These are phyloP conservation scores for Kodamaea plutei DNA, from an alignment of 1,139 yeast genomes.

Conservation along the genomic window DNA sequence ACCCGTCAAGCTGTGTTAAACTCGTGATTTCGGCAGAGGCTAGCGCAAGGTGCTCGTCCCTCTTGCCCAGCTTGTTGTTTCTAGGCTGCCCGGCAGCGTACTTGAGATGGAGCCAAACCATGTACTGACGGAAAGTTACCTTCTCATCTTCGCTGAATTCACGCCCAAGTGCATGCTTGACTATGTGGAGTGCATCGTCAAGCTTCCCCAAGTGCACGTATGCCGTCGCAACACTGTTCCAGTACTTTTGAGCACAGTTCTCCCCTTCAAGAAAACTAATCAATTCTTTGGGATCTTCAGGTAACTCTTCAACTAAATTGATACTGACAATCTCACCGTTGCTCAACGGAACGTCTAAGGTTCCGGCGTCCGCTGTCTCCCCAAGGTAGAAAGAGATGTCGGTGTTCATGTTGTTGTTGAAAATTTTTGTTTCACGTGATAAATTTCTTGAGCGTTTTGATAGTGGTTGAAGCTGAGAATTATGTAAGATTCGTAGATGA, in stretches of 20 bases:
- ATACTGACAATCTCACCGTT: constrained; percentile 71
- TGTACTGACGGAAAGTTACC: constrained; percentile 54
- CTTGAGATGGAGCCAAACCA: constrained; percentile 63
- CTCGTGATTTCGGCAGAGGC: constrained; percentile 17
- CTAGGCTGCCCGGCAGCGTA: constrained; percentile 1
- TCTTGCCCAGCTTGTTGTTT: constrained; percentile 1
- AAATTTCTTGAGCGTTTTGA: too few relatives aligned
- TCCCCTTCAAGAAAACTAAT: constrained; percentile 76
- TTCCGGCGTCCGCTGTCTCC: constrained; percentile 29
- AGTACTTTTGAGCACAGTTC: constrained; percentile 67
- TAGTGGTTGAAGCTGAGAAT: not conserved
- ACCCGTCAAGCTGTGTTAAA: constrained; percentile 12
- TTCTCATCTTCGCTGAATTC: constrained; percentile 46
- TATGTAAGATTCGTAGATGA: not conserved
- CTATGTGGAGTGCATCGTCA: constrained; percentile 61
- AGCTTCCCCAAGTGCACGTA: constrained; percentile 62
- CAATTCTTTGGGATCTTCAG: constrained; percentile 84
- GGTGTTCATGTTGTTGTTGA: constrained; percentile 20
- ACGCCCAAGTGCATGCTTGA: constrained; percentile 48
- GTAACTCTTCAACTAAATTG: constrained; percentile 67
- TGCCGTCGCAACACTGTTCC: constrained; percentile 82
- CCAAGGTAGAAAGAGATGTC: constrained; percentile 41
- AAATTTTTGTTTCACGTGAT: constrained; percentile 1
- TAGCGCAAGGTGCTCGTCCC: constrained; percentile 22
- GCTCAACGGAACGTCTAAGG: constrained; percentile 63